These are phyloP conservation scores for Aspergillus persii DNA, from an alignment of 2,329 filamentous ascomycete genomes.

Conservation along the genomic window DNA sequence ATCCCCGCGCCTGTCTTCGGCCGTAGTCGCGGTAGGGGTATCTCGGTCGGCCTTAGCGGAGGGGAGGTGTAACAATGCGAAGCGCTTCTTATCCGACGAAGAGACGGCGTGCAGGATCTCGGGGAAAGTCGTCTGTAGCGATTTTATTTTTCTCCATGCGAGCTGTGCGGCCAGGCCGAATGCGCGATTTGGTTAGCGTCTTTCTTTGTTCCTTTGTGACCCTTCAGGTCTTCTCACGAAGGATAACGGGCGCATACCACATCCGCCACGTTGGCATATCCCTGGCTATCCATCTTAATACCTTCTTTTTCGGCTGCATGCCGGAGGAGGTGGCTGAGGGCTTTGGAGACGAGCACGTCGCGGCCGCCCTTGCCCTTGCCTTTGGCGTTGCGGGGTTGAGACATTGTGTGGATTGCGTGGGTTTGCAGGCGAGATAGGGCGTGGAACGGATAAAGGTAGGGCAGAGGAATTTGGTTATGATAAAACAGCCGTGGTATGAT, in stretches of 20 bases:
- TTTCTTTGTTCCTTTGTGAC: background rate
- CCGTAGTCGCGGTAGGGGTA: slow-evolving; percentile 10
- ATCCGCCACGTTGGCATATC: slow-evolving; percentile 60
- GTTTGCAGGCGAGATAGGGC: background rate
- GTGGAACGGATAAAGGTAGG: background rate
- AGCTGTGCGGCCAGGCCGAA: slow-evolving; percentile 42
- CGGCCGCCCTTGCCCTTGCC: slow-evolving; percentile 22
- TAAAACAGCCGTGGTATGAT: background rate
- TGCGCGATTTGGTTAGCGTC: slow-evolving; percentile 1
- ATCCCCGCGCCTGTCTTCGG: background rate
- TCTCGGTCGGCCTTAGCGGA: slow-evolving; percentile 16
- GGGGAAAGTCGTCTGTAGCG: slow-evolving; percentile 68
- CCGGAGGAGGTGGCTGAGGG: slow-evolving; percentile 51
- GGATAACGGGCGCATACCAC: slow-evolving; percentile 45
- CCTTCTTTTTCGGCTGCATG: slow-evolving; percentile 62
- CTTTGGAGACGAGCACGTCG: slow-evolving; percentile 41
- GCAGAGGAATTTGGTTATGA: background rate
- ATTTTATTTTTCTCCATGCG: slow-evolving; percentile 60
- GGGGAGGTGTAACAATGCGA: slow-evolving; percentile 65
- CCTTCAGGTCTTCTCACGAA: background rate
- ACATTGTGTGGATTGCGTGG: background rate
- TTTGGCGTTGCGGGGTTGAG: slow-evolving; percentile 4
- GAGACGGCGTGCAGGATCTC: slow-evolving; percentile 70
- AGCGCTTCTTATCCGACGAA: slow-evolving; percentile 87
- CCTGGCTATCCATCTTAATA: slow-evolving; percentile 56